A percentile compares a stretch with the other conserved stretches of the same genome.
Conservation (phyloP, 306 rosid species). For the Vigna angularis region DNA sequence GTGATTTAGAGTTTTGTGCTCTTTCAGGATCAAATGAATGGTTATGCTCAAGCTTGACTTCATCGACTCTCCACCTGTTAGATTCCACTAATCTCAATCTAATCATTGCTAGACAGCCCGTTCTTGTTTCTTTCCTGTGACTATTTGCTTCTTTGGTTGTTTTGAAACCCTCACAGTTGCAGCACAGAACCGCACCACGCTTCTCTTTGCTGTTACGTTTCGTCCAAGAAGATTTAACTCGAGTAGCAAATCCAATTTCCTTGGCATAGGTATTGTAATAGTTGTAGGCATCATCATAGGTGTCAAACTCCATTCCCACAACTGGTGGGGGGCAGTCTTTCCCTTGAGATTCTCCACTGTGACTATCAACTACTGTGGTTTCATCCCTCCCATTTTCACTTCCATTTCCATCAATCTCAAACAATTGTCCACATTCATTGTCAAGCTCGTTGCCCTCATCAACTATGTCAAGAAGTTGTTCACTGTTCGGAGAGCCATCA, state of each 20-base stretch:
- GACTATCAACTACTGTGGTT: constrained; percentile 56
- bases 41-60: constrained; percentile 93
- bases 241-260: constrained; percentile 88
- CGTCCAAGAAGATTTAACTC: constrained; percentile 97
- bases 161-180: constrained; percentile 95
- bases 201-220: constrained; percentile 98
- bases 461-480: constrained; percentile 67
- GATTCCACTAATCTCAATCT: constrained; percentile 94
- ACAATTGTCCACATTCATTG: constrained; percentile 70
- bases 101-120: constrained; percentile 94
- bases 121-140: constrained; percentile 92
- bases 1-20: constrained; percentile 96
- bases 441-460: constrained; percentile 67
- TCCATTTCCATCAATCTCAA: constrained; percentile 62
- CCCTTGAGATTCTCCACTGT: constrained; percentile 57
- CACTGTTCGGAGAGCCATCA: constrained; percentile 71
- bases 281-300: constrained; percentile 94
- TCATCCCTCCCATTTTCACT: constrained; percentile 66
- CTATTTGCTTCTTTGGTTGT: constrained; percentile 82
- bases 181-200: constrained; percentile 97
- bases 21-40: constrained; percentile 96
- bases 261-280: constrained; percentile 84
- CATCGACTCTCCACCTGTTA: constrained; percentile 95
- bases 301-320: constrained; percentile 86
- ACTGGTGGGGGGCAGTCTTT: constrained; percentile 69